Base-by-base conservation (phyloP, 2,329 filamentous ascomycete genomes). In the Aspergillus pseudotamarii region DNA sequence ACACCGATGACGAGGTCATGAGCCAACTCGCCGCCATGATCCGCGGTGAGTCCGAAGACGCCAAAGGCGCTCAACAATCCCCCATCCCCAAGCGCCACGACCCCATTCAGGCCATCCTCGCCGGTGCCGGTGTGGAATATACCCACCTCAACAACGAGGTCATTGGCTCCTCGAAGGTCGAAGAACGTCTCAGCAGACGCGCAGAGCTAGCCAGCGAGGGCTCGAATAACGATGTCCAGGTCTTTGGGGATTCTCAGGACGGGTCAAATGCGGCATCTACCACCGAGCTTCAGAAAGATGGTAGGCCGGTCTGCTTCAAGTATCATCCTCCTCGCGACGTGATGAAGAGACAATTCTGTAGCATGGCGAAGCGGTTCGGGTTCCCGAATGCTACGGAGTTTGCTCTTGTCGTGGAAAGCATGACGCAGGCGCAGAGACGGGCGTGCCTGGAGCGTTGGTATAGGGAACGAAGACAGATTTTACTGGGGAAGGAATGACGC, bases 111-210 rank as follows among this genome's bases (percentile, higher is more conserved):
- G 95, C 93, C 2, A 98, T 99, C 65, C 86, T 99, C 1, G 88
- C 92, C 3, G 88, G 89, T 9, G 93, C 92, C 0, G 95, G 95
- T 2, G 94, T 99, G 0, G 89, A 95, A 72, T 99, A 99, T 76
- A 96, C 93, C 0, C 95, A 99, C 73, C 91, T 98, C 70, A 99
- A 99, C 75, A 93, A 92, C 1, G 94, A 99, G 78, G 94, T 99
- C 16, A 88, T 99, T 61, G 95, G 95, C 12, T 90, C 92, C 0
- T 95, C 91, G n/a, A 92, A 91, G 69, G 86, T 97, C n/a, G 95
- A 99, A 79, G 90, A 91, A 66, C 87, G 90, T 62, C 86, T 99
- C 6, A 94, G 91, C 53, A 89, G 89, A 23, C 88, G 87, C 48
- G 95, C 94, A 5, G 88, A 90, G 72, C 76, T 79, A 43, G 74